Evolutionary conservation across 1,284 basidiomycete genomes (phyloP).

Genomic region (Microstroma glucosiphilum): DNA sequence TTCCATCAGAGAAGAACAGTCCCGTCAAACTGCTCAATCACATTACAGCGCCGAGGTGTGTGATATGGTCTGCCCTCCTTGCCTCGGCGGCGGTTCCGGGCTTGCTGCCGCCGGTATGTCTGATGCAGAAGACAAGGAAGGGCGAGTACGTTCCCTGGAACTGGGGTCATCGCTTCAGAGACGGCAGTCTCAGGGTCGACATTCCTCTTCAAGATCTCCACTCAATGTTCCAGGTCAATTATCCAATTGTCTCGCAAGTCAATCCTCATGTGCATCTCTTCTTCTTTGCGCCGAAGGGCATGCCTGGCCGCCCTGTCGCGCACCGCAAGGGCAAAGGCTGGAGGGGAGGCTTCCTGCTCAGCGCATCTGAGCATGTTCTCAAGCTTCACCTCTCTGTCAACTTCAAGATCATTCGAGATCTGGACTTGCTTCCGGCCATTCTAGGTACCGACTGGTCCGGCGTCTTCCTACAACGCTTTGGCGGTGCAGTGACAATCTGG

Average conservation of each 20-base stretch:
- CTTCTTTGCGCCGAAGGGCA: slow-evolving; percentile 89
- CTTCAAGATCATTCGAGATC: slow-evolving; percentile 47
- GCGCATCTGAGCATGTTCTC: slow-evolving; percentile 50
- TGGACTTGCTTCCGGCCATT: slow-evolving; percentile 42
- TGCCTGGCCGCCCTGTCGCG: slow-evolving; percentile 85
- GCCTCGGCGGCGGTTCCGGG: slow-evolving; percentile 49
- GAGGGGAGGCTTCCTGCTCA: slow-evolving; percentile 78
- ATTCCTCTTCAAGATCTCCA: slow-evolving; percentile 89
- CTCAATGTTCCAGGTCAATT: slow-evolving; percentile 65
- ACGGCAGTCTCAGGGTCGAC: slow-evolving; percentile 61
- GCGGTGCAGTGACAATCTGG: slow-evolving; percentile 46
- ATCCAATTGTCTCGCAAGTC: slow-evolving; percentile 89
- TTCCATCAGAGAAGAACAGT: slow-evolving; percentile 80
- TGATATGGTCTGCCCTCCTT: slow-evolving; percentile 57
- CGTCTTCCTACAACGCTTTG: slow-evolving; percentile 45
- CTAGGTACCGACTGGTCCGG: slow-evolving; percentile 46
- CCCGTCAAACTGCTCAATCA: slow-evolving; percentile 94
- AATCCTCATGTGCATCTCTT: slow-evolving; percentile 98
- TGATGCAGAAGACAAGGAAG: slow-evolving; percentile 78
- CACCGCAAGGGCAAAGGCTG: slow-evolving; percentile 77
- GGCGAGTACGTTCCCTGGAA: slow-evolving; percentile 85
- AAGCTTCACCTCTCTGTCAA: slow-evolving; percentile 46
- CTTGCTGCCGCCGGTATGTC: slow-evolving; percentile 56
- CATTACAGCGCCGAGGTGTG: slow-evolving; percentile 81
- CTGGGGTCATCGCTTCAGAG: slow-evolving; percentile 62